Percentiles rank a stretch among this genome's conserved stretches.
These are phyloP conservation scores for Exsudoporus frostii DNA, from an alignment of 768 basidiomycete species.

Conservation along the genomic window DNA sequence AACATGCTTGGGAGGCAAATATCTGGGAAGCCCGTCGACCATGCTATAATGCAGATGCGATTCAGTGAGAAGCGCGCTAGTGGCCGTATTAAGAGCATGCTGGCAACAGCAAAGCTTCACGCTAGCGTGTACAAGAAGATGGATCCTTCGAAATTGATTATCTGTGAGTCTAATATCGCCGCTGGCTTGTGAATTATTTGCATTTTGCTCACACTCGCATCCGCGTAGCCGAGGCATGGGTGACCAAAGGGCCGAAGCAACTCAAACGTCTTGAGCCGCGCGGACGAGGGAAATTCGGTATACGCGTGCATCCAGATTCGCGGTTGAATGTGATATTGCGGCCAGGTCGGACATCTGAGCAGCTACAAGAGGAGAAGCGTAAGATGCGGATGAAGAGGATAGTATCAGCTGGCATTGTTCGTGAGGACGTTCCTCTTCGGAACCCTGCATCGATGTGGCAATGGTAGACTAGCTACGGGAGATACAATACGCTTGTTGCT, in stretches of 20 bases:
- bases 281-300: constrained; percentile 78
- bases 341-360: constrained; percentile 75
- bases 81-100: constrained; percentile 81
- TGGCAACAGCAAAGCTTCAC: constrained; percentile 83
- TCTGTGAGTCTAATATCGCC: constrained; percentile 54
- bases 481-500: background rate
- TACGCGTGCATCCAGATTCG: constrained; percentile 73
- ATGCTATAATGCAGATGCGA: constrained; percentile 94
- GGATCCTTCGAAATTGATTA: constrained; percentile 66
- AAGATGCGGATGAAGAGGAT: constrained; percentile 70
- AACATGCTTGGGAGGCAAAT: constrained; percentile 87
- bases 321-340: constrained; percentile 72
- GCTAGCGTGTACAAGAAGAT: constrained; percentile 77
- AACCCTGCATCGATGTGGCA: constrained; percentile 73
- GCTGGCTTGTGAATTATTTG: background rate
- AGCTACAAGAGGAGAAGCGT: constrained; percentile 60
- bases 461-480: constrained; percentile 50
- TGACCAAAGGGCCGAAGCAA: constrained; percentile 72
- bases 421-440: constrained; percentile 78
- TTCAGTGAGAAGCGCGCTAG: constrained; percentile 93
- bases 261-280: constrained; percentile 72
- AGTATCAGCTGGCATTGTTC: constrained; percentile 72
- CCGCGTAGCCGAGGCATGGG: constrained; percentile 84
- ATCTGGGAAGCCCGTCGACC: constrained; percentile 87
- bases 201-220: constrained; percentile 2